phyloP scores from a whole-genome alignment of 208 protist genomes.

The Angomonas deanei region DNA sequence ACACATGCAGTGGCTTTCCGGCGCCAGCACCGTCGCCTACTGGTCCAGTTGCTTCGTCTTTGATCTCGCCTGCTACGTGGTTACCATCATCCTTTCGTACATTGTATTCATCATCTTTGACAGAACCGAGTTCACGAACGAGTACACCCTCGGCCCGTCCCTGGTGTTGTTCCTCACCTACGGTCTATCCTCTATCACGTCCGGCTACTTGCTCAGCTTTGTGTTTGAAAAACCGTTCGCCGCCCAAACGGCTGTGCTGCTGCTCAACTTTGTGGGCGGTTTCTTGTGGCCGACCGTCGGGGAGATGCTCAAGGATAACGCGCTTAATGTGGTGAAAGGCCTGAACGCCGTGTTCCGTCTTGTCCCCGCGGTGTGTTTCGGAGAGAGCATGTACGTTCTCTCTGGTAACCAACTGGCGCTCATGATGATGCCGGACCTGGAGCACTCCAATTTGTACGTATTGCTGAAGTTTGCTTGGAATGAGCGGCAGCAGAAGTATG shows the following conservation, averaged over 20 bases:
- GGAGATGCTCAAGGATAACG: conserved; percentile 44
- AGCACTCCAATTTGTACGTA: conserved; percentile 32
- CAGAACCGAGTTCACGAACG: conserved; percentile 59
- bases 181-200: conserved; percentile 56
- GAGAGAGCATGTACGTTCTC: conserved; percentile 69
- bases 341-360: conserved; percentile 50
- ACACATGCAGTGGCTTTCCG: conserved; percentile 83
- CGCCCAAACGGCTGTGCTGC: conserved; percentile 72
- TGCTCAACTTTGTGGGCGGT: conserved; percentile 76
- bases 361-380: conserved; percentile 66
- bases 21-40: conserved; percentile 55
- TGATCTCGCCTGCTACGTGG: conserved; percentile 59
- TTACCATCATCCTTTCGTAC: conserved; percentile 52
- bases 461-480: conserved; percentile 20
- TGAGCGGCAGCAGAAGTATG: conserved; percentile 8
- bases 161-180: conserved; percentile 69
- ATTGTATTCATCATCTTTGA: conserved; percentile 65
- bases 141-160: conserved; percentile 35
- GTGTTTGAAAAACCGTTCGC: conserved; percentile 68
- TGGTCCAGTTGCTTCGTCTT: conserved; percentile 80
- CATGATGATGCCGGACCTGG: conserved; percentile 33
- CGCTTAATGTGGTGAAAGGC: conserved; percentile 40
- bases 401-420: conserved; percentile 38
- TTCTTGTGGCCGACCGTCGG: conserved; percentile 77
- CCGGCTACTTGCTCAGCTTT: conserved; percentile 76